Conservation (phyloP, 2,329 filamentous ascomycete genomes). For the Lachnellula arida region DNA sequence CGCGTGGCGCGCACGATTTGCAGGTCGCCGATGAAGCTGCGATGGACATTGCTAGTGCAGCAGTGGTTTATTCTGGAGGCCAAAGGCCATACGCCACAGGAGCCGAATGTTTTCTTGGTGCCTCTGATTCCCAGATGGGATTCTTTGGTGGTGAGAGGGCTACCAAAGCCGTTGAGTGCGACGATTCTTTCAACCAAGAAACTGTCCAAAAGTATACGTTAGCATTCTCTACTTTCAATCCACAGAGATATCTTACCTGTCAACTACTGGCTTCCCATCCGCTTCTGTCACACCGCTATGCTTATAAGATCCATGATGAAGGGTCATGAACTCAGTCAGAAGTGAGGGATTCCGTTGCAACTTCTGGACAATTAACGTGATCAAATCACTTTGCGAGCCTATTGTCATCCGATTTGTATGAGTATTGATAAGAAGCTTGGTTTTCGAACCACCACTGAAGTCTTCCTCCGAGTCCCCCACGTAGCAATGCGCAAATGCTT, state of each 20-base stretch:
- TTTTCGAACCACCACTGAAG: background rate
- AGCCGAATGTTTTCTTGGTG: background rate
- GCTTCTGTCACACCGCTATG: background rate
- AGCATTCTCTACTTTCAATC: background rate
- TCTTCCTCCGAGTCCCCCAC: background rate
- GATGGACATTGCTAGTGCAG: constrained; percentile 15
- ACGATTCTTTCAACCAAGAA: constrained; percentile 9
- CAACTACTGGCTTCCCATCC: constrained; percentile 9
- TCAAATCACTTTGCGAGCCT: constrained; percentile 6
- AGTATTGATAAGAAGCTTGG: constrained; percentile 1
- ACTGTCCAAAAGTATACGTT: background rate
- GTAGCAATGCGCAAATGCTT: constrained; percentile 16
- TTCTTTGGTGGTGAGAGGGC: constrained; percentile 8
- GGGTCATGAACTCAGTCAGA: constrained; percentile 1
- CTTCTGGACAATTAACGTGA: constrained; percentile 8
- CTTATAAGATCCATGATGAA: constrained; percentile 12
- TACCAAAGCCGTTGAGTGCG: constrained; percentile 13
- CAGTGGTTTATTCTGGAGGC: constrained; percentile 21
- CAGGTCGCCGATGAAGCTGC: constrained; percentile 19
- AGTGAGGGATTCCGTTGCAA: constrained; percentile 10
- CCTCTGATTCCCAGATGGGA: background rate
- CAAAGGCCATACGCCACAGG: constrained; percentile 16
- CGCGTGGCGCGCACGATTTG: constrained; percentile 11
- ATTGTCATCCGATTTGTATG: constrained; percentile 3
- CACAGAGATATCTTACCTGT: constrained; percentile 9